Conservation (phyloP, 78 protist genomes). For the Dictyostelium purpureum region DNA sequence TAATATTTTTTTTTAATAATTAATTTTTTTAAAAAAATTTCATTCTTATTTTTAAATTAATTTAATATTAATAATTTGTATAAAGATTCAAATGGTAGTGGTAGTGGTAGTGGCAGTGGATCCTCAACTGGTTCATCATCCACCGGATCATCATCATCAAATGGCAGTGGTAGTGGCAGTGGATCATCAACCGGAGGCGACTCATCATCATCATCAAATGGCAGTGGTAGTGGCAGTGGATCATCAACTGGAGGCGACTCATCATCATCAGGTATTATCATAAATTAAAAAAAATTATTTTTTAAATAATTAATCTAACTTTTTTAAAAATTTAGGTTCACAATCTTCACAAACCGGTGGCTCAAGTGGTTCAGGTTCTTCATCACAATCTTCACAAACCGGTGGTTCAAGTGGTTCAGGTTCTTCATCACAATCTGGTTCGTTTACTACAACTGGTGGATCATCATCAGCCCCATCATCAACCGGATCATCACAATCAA, state of each 20-base stretch:
- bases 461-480: not conserved
- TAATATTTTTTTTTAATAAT: not conserved
- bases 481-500: not conserved
- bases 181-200: not conserved
- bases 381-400: not conserved
- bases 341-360: not conserved
- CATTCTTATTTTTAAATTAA: not conserved
- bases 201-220: not conserved
- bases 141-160: not conserved
- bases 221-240: not conserved
- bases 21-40: not conserved
- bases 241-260: slow-evolving; percentile 4
- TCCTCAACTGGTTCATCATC: not conserved
- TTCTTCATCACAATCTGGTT: not conserved
- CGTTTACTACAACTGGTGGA: no score
- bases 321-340: no score
- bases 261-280: no score
- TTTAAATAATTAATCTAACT: no score
- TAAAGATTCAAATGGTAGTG: not conserved
- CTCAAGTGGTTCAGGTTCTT: not conserved
- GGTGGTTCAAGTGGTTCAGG: not conserved
- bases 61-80: not conserved
- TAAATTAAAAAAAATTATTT: no score
- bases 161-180: not conserved
- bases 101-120: not conserved